These are phyloP conservation scores for Crithidia acanthocephali DNA, from an alignment of 208 protist genomes.

Conservation along the genomic window DNA sequence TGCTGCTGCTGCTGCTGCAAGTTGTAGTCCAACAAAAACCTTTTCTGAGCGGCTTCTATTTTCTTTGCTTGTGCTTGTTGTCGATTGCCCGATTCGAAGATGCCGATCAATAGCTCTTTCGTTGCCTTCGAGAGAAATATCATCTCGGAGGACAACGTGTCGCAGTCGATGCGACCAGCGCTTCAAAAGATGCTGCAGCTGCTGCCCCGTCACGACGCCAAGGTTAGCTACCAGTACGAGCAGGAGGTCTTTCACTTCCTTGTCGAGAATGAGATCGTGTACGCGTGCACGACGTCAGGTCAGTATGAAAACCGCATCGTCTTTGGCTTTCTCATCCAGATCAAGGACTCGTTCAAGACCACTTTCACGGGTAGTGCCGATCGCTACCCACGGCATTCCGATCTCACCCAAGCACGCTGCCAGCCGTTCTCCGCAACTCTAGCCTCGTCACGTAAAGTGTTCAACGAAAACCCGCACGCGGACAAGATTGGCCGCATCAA, in stretches of 20 bases:
- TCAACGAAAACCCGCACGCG: constrained; percentile 71
- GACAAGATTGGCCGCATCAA: constrained; percentile 79
- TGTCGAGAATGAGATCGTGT: constrained; percentile 85
- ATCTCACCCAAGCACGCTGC: constrained; percentile 51
- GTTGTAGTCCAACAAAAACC: too few species aligned
- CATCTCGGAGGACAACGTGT: constrained; percentile 60
- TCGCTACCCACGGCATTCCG: constrained; percentile 49
- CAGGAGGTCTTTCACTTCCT: constrained; percentile 79
- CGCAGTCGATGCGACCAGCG: constrained; percentile 34
- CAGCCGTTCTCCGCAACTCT: constrained; percentile 50
- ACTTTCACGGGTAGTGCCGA: constrained; percentile 59
- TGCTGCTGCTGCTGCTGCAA: background rate
- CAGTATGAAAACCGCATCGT: constrained; percentile 61
- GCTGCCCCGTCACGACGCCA: constrained; percentile 73
- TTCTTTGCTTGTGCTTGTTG: too few species aligned
- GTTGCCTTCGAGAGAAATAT: constrained; percentile 56
- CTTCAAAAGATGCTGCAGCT: constrained; percentile 73
- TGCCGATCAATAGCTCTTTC: constrained; percentile 58
- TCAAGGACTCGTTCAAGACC: constrained; percentile 72
- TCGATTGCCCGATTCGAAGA: too few species aligned
- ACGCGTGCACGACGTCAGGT: constrained; percentile 63
- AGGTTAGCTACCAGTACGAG: constrained; percentile 84
- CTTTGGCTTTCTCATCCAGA: constrained; percentile 72
- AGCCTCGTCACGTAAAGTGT: constrained; percentile 33
- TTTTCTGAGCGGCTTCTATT: background rate